Evolutionary conservation across 2,329 filamentous ascomycete species (phyloP).

Genomic region (Ophiostoma pallidulum): DNA sequence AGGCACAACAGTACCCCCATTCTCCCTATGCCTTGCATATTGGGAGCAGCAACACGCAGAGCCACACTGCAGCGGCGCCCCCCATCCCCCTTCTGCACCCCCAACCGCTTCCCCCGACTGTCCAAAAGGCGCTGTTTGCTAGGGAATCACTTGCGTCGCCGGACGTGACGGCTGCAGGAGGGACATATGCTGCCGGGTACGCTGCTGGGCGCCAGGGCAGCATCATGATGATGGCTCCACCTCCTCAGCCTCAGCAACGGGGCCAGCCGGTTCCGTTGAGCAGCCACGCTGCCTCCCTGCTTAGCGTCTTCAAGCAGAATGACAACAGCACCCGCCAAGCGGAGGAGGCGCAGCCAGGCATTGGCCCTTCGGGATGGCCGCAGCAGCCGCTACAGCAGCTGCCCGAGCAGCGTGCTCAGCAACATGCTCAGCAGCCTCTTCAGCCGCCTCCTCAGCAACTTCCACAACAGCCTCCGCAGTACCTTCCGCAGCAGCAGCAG

Average conservation of each 20-base stretch:
- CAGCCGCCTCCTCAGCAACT: constrained; percentile 22
- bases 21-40: constrained; percentile 1
- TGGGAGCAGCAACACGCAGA: background rate
- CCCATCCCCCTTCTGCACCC: constrained; percentile 32
- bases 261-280: constrained; percentile 22
- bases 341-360: background rate
- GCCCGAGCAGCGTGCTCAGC: background rate
- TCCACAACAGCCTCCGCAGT: constrained; percentile 33
- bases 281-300: constrained; percentile 28
- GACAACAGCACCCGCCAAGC: background rate
- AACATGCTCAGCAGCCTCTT: background rate
- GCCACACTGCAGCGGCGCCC: background rate
- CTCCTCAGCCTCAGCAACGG: constrained; percentile 18
- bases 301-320: constrained; percentile 32
- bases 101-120: constrained; percentile 45
- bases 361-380: background rate
- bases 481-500: background rate
- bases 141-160: constrained; percentile 29
- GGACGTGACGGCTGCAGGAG: constrained; percentile 20
- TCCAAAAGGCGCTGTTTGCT: constrained; percentile 44
- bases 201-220: background rate
- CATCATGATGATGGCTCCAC: constrained; percentile 10
- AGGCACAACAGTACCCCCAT: constrained; percentile 1
- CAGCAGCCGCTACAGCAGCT: constrained; percentile 6
- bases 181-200: background rate